These are phyloP conservation scores for Suillus brevipes DNA, from an alignment of 768 basidiomycete genomes.

Conservation along the genomic window DNA sequence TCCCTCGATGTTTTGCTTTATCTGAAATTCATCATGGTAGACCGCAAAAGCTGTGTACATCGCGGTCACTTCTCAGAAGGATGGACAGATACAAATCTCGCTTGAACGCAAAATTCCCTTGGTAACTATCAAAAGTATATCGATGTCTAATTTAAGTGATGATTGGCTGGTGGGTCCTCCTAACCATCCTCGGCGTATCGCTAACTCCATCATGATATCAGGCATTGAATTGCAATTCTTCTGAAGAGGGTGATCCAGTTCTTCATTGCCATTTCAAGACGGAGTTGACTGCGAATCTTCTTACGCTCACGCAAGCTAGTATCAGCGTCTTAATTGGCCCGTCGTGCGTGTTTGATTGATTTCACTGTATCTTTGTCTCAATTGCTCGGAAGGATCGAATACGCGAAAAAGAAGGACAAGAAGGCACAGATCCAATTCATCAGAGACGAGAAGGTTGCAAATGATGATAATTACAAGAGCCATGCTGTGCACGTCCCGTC, in stretches of 20 bases:
- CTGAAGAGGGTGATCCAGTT: conserved; percentile 94
- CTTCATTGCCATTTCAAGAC: conserved; percentile 95
- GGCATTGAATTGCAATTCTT: conserved; percentile 74
- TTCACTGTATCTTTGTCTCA: conserved; percentile 14
- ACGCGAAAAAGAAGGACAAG: conserved; percentile 98
- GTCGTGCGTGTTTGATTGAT: conserved; percentile 52
- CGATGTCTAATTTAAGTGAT: conserved; percentile 86
- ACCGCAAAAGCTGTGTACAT: conserved; percentile 79
- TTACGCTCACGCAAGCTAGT: conserved; percentile 77
- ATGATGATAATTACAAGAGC: conserved; percentile 90
- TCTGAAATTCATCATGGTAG: conserved; percentile 11
- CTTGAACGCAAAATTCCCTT: conserved; percentile 90
- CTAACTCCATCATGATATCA: conserved; percentile 31
- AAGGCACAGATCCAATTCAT: conserved; percentile 80
- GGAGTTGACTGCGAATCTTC: conserved; percentile 80
- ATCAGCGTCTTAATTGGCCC: conserved; percentile 74
- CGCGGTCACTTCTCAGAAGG: conserved; percentile 58
- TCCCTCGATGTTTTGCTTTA: background rate
- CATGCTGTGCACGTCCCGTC: conserved; percentile 85
- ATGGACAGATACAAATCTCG: conserved; percentile 55
- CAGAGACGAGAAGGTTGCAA: conserved; percentile 82
- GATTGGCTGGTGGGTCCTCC: conserved; percentile 84
- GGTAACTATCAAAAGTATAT: conserved; percentile 82
- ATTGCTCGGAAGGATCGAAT: conserved; percentile 65
- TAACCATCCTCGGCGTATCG: background rate